Evolutionary conservation across 306 rosid species (phyloP), one percentile per base, ranked within the genome.

Genomic region (Alnus rubra): DNA sequence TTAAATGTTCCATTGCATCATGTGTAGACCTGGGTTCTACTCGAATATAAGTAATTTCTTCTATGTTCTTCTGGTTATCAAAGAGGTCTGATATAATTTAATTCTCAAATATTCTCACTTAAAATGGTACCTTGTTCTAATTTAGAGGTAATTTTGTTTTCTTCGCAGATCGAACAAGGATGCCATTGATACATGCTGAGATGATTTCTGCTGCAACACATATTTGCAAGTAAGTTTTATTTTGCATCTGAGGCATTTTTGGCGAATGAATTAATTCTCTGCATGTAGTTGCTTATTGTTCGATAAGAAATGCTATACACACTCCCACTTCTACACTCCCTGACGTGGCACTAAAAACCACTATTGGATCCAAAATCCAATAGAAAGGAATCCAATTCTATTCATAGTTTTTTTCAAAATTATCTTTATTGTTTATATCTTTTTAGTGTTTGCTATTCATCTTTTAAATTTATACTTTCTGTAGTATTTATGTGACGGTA

Each of bases 171-270:
- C 89, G 90, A 79, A 75, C 92, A 8, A 81, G 87, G 79, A 68
- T 92, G 91, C 84, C 74, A 14, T 87, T 92, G 80, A 88, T 86
- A 74, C 88, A 88, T 39, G 90, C 89, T 5, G 97, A 88, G 76
- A 80, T 47, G 83, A 84, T 92, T 63, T 89, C 89, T 65, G 78
- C 90, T 15, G 78, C 67, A 65, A 88, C 98, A 31, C 83, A 30
- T 63, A 59, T 87, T 19, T 92, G 97, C 91, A 1, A 86, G 94
- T 93, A 81, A 83, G 85, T 69, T 75, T 82, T 67, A 37, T 80
- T 52, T 69, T 52, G 64, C 18, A 14, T 23, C 16, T 1, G 10
- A 9, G 59, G 14, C 18, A 13, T 71, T 47, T 19, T 49, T 3
- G 6, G 45, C 23, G 49, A 50, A 19, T 71, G 56, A 71, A 49